Conservation (phyloP, 148 eudicot genomes). For the Drosera capensis region DNA sequence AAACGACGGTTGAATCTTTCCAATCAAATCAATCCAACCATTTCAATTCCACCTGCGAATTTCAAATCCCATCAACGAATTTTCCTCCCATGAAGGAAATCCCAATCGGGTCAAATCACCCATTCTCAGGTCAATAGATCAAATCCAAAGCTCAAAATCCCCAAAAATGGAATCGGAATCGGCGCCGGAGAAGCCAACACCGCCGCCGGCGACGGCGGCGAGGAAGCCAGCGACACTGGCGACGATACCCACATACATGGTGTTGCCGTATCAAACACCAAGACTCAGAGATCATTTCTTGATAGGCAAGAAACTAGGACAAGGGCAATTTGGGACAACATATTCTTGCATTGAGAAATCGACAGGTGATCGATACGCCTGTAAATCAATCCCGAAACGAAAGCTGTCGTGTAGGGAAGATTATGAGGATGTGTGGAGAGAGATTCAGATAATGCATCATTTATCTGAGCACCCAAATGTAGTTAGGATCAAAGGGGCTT, state of each 20-base stretch:
- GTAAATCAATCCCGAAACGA: conserved; percentile 15
- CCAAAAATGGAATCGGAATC: background rate
- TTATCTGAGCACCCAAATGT: conserved; percentile 14
- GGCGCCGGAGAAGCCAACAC: background rate
- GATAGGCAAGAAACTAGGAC: conserved; percentile 16
- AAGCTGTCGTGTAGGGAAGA: conserved; percentile 14
- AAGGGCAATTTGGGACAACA: conserved; percentile 20
- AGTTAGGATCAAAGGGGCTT: conserved; percentile 14
- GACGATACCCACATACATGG: conserved; percentile 8
- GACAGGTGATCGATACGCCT: conserved; percentile 9
- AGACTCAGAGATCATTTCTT: conserved; percentile 9
- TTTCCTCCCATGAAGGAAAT: too few relatives aligned
- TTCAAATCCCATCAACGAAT: too few relatives aligned
- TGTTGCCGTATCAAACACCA: conserved; percentile 9
- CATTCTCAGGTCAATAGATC: background rate
- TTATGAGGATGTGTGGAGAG: conserved; percentile 19
- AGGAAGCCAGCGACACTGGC: conserved; percentile 6
- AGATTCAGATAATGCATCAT: conserved; percentile 21
- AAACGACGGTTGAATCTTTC: too few relatives aligned
- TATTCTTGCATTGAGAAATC: conserved; percentile 13
- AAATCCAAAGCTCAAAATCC: background rate
- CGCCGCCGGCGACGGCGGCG: background rate
- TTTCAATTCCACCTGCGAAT: too few relatives aligned
- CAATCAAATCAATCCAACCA: too few relatives aligned
- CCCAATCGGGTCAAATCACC: too few relatives aligned